These are phyloP conservation scores for Rhododendron griersonianum DNA, from an alignment of 148 eudicot genomes.

Conservation along the genomic window DNA sequence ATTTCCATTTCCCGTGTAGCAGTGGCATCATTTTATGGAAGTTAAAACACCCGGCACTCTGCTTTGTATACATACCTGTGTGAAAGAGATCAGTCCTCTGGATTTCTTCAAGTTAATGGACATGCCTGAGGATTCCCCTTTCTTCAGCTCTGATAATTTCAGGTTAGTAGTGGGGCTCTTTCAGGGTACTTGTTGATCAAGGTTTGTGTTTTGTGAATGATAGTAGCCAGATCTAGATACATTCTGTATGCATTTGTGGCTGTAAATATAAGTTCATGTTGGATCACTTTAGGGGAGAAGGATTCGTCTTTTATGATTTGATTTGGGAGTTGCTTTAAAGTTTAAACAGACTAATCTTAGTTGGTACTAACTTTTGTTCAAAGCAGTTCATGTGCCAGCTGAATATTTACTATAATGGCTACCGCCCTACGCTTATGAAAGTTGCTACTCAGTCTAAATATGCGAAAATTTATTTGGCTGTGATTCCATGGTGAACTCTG, in stretches of 20 bases:
- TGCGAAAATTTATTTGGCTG: background rate
- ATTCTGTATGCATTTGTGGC: background rate
- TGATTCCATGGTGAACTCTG: background rate
- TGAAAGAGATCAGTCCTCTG: constrained; percentile 51
- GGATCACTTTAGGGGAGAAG: background rate
- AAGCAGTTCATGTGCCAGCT: background rate
- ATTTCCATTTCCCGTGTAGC: constrained; percentile 15
- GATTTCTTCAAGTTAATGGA: constrained; percentile 69
- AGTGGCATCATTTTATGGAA: constrained; percentile 56
- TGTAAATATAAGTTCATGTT: background rate
- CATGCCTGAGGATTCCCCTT: constrained; percentile 67
- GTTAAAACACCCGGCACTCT: constrained; percentile 45
- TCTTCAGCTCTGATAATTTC: constrained; percentile 59
- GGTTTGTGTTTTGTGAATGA: background rate
- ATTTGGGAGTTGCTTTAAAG: background rate
- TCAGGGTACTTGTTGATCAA: background rate
- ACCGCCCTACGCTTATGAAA: background rate
- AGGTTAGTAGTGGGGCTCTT: constrained; percentile 38
- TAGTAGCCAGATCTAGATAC: background rate
- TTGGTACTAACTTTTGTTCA: background rate
- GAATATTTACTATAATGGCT: background rate
- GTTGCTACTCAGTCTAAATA: background rate
- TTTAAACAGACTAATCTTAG: background rate
- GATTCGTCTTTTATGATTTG: background rate
- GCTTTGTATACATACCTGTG: constrained; percentile 38